These are phyloP conservation scores for Ophiocordyceps camponoti-floridani DNA, from an alignment of 2,329 filamentous ascomycete genomes.

Conservation along the genomic window DNA sequence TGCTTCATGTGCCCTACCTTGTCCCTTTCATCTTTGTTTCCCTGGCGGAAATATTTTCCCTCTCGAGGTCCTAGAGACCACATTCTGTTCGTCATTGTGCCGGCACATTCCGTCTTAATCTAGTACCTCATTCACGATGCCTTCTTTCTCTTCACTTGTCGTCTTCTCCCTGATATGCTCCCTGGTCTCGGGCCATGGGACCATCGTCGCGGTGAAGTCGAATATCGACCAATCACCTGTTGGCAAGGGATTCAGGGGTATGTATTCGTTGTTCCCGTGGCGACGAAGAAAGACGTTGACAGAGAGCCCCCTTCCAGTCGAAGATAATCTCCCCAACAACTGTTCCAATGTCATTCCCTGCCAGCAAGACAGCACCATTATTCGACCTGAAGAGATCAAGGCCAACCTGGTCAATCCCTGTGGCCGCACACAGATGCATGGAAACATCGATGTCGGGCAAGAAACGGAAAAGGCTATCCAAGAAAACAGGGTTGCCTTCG, in stretches of 20 bases:
- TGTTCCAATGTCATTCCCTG: constrained; percentile 47
- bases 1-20: background rate
- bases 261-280: background rate
- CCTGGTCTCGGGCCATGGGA: background rate
- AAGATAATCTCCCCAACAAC: constrained; percentile 19
- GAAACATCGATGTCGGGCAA: constrained; percentile 43
- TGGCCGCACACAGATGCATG: constrained; percentile 40
- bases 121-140: background rate
- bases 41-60: background rate
- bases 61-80: background rate
- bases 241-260: background rate
- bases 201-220: background rate
- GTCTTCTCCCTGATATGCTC: background rate
- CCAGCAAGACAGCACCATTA: constrained; percentile 47
- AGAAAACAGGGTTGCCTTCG: constrained; percentile 27
- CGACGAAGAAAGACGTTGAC: background rate
- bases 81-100: background rate
- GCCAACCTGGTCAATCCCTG: constrained; percentile 39
- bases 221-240: background rate
- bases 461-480: constrained; percentile 33
- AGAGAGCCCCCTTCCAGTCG: background rate
- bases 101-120: background rate
- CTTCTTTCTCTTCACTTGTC: background rate
- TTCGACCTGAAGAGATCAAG: constrained; percentile 35
- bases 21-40: background rate